Conservation (phyloP, 148 eudicot genomes). For the Beta vulgaris region DNA sequence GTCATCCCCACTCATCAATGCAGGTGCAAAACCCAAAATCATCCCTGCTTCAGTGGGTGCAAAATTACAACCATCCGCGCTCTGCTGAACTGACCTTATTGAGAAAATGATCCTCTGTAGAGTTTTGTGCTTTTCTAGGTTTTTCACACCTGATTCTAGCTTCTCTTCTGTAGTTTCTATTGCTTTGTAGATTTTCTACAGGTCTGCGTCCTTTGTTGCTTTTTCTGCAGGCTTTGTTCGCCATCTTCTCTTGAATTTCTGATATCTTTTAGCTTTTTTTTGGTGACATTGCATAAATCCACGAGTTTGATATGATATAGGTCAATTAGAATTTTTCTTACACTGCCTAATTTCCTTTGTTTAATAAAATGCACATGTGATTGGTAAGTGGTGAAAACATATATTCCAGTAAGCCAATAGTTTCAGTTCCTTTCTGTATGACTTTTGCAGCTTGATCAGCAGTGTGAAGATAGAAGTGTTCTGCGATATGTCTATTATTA, state of each 20-base stretch:
- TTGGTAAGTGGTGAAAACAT: background rate
- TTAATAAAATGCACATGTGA: background rate
- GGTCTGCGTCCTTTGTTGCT: background rate
- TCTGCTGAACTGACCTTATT: no score
- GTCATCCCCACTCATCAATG: no score
- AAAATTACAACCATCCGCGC: no score
- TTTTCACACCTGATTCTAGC: background rate
- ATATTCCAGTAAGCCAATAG: background rate
- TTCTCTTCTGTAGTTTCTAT: background rate
- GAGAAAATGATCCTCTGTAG: no score
- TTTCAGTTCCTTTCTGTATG: slow-evolving; percentile 10
- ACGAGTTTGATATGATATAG: background rate
- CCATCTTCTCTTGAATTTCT: background rate
- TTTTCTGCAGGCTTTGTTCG: background rate
- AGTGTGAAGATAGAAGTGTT: slow-evolving; percentile 93
- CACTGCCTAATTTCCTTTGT: background rate
- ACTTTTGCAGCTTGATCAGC: slow-evolving; percentile 75
- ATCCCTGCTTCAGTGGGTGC: no score
- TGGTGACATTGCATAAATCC: background rate
- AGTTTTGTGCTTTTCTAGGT: background rate
- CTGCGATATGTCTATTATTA: slow-evolving; percentile 93
- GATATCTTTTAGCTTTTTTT: background rate
- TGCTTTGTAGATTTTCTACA: background rate
- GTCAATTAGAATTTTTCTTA: background rate
- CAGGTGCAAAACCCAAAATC: no score